Conservation (phyloP, 495 filamentous ascomycete genomes). For the Xylaria venustula region DNA sequence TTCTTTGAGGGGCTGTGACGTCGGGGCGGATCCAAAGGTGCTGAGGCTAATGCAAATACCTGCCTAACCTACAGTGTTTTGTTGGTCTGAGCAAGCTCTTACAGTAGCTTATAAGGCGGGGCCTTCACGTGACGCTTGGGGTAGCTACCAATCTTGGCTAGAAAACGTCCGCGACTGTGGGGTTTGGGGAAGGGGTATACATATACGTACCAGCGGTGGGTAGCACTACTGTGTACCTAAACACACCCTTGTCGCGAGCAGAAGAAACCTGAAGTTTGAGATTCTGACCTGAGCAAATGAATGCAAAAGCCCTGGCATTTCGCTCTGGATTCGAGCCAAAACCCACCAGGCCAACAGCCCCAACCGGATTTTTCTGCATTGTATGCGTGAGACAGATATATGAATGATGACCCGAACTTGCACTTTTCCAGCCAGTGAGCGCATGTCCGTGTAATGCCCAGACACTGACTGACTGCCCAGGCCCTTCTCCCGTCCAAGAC, state of each 20-base stretch:
- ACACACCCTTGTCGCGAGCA: neutral
- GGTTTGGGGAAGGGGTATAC: no score
- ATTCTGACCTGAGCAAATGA: neutral
- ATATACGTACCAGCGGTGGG: no score
- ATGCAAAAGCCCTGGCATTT: conserved; percentile 5
- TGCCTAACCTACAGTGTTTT: neutral
- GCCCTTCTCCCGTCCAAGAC: neutral
- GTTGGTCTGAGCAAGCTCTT: conserved; percentile 1
- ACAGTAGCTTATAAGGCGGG: conserved; percentile 10
- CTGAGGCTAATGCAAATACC: conserved; percentile 7
- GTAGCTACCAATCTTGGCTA: neutral
- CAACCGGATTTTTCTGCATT: conserved; percentile 4
- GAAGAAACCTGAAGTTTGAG: neutral
- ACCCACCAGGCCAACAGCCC: neutral
- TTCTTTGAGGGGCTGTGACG: conserved; percentile 12
- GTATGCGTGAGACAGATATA: conserved; percentile 5
- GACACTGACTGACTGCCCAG: no score
- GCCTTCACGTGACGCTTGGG: conserved; percentile 16
- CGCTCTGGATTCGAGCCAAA: neutral
- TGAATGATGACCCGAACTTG: conserved; percentile 5
- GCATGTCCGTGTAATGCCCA: conserved; percentile 3
- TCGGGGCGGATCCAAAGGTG: neutral
- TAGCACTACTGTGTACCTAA: neutral
- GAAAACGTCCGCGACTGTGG: no score
- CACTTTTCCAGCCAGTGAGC: neutral